Evolutionary conservation across 495 filamentous ascomycete species (phyloP).

Genomic region (Hypomontagnella monticulosa): DNA sequence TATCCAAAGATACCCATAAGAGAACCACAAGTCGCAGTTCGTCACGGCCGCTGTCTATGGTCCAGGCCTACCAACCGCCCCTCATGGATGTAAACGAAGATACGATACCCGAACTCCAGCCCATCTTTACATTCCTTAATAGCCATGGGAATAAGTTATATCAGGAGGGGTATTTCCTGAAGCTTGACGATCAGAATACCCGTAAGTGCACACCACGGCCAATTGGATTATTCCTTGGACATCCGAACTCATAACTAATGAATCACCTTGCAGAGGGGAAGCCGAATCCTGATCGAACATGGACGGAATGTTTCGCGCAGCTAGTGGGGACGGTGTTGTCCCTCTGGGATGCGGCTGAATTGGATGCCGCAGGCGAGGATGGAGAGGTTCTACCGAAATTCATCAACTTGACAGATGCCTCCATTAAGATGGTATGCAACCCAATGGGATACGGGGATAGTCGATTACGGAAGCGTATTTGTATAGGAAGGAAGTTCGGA

Average conservation of each 20-base stretch:
- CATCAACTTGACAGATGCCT: conserved; percentile 96
- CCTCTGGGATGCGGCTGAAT: conserved; percentile 92
- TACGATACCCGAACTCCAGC: conserved; percentile 90
- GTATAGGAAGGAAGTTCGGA: not conserved
- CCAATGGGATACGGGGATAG: not conserved
- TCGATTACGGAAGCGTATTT: not conserved
- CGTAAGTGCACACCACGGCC: conserved; percentile 63
- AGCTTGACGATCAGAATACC: conserved; percentile 90
- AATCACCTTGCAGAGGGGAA: conserved; percentile 75
- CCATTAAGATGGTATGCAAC: conserved; percentile 87
- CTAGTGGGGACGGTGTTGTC: conserved; percentile 94
- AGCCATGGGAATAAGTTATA: conserved; percentile 96
- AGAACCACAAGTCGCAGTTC: conserved; percentile 45
- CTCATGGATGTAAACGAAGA: conserved; percentile 84
- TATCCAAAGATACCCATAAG: conserved; percentile 36
- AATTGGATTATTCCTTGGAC: not conserved
- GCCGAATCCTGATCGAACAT: conserved; percentile 84
- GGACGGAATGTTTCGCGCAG: conserved; percentile 97
- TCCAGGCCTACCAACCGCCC: conserved; percentile 87
- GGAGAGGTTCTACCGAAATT: conserved; percentile 92
- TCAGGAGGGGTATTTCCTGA: conserved; percentile 97
- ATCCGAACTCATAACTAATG: not conserved
- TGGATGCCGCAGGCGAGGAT: conserved; percentile 86
- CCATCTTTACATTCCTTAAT: conserved; percentile 93
- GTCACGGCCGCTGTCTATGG: conserved; percentile 67